A percentile compares a stretch with the other conserved stretches of the same genome.
phyloP scores from a whole-genome alignment of 1,139 yeast species.

The Kodamaea alishanica region DNA sequence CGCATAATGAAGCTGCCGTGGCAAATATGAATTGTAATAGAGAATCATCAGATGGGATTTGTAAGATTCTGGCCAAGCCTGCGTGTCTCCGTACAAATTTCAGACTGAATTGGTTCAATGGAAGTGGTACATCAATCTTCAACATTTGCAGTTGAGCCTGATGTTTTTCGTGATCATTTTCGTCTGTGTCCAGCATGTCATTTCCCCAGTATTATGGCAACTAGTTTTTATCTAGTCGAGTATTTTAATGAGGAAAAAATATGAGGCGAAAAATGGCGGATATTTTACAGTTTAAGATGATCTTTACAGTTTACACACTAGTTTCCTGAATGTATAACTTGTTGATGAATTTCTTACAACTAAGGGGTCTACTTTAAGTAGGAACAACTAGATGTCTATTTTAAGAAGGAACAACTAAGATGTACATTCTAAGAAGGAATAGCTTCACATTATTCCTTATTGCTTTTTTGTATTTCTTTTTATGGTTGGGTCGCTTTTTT shows the following conservation, averaged over 20 bases:
- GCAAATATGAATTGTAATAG: conserved; percentile 20
- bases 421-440: too few relatives aligned
- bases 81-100: conserved; percentile 16
- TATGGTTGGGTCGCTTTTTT: too few relatives aligned
- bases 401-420: too few relatives aligned
- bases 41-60: conserved; percentile 14
- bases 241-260: background rate
- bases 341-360: too few relatives aligned
- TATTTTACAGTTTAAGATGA: too few relatives aligned
- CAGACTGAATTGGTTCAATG: conserved; percentile 7
- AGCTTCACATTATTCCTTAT: too few relatives aligned
- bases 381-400: too few relatives aligned
- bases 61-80: conserved; percentile 17
- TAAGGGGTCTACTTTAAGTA: too few relatives aligned
- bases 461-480: too few relatives aligned
- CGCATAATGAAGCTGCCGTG: conserved; percentile 48
- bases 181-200: conserved; percentile 25
- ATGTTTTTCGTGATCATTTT: conserved; percentile 19
- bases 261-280: background rate
- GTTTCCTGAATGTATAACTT: too few relatives aligned
- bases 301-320: too few relatives aligned
- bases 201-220: conserved; percentile 10
- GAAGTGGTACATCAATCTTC: conserved; percentile 6
- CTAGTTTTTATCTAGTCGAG: background rate
- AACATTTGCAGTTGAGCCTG: background rate